Base-by-base conservation (phyloP, 2,329 filamentous ascomycete genomes). In the Fragosphaeria purpurea region DNA sequence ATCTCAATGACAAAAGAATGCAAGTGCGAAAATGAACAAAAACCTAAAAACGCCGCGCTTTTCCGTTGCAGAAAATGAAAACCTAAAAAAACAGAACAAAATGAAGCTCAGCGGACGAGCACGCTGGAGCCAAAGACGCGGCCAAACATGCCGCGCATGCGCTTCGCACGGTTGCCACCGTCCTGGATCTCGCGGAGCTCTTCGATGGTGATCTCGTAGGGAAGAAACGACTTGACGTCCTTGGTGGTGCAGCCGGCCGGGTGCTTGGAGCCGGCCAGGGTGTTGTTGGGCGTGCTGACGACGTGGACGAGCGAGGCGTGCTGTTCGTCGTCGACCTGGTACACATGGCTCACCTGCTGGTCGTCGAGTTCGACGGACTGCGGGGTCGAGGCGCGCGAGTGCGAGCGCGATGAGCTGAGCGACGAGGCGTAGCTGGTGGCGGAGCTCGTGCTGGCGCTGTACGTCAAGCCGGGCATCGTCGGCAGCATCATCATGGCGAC, bases 141-240 rank as follows among this genome's bases (percentile, higher is more conserved):
- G 37, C 71, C 72, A 63, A 75, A 75, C 66, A 79, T 70, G 55
- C 75, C 73, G 40, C 73, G 69, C 42, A 70, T 67, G 47, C 70
- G 68, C 52, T 63, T 65, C 30, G 69, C 69, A 47, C 75, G 72
- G 67, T 76, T 76, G 44, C 65, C 63, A 41, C 65, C 68, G 46
- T 76, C 70, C 54, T 77, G 71, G 43, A 76, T 61, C 51, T 72
- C 69, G 53, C 70, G 69, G 53, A 78, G 69, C 53, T 79, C 72
- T 32, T 79, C 75, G 37, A 66, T 59, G 53, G 70, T 71, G 57
- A 79, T 76, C 64, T 80, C 76, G 62, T 79, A 80, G 6, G 76
- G 74, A 5, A 79, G 71, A 55, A 73, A 59, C 5, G 52, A 41
- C 50, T 53, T 54, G 40, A 6, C 4, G n/a, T 40, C 51, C 39